Percentiles rank a stretch among this genome's conserved stretches.
Conservation (phyloP, 2,329 filamentous ascomycete species). For the Aspergillus fischeri region DNA sequence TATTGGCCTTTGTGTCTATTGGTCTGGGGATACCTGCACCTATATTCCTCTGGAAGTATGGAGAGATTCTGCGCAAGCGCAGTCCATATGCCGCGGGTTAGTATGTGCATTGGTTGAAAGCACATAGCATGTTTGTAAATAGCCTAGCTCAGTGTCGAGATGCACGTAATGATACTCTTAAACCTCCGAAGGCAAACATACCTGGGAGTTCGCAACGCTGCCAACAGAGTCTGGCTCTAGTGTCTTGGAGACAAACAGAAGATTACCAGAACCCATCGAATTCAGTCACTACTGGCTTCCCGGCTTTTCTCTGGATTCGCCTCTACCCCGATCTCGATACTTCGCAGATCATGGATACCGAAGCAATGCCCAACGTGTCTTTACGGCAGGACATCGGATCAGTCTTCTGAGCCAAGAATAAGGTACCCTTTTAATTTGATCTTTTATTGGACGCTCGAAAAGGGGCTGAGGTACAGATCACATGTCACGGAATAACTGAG, state of each 20-base stretch:
- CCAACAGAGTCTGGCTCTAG: no score
- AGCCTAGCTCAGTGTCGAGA: neutral
- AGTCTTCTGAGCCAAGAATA: no score
- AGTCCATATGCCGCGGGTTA: conserved; percentile 47
- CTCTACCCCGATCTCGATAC: no score
- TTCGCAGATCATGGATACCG: no score
- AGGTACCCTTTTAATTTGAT: no score
- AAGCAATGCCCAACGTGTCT: no score
- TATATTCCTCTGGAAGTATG: conserved; percentile 50
- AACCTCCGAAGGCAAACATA: no score
- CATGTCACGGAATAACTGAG: neutral
- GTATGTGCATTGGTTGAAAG: neutral
- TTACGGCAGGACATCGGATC: no score
- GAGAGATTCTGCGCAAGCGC: conserved; percentile 42
- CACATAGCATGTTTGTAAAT: neutral
- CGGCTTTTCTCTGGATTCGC: no score
- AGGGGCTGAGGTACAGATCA: neutral
- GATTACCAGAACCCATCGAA: neutral
- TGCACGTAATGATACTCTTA: neutral
- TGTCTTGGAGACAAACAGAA: no score
- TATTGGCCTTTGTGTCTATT: conserved; percentile 39
- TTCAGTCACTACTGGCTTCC: neutral
- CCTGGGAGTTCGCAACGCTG: no score
- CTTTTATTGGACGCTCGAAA: neutral
- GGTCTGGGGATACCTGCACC: conserved; percentile 45